Conservation (phyloP, 192 early-diverging fungal species). For the Geosiphon pyriformis region DNA sequence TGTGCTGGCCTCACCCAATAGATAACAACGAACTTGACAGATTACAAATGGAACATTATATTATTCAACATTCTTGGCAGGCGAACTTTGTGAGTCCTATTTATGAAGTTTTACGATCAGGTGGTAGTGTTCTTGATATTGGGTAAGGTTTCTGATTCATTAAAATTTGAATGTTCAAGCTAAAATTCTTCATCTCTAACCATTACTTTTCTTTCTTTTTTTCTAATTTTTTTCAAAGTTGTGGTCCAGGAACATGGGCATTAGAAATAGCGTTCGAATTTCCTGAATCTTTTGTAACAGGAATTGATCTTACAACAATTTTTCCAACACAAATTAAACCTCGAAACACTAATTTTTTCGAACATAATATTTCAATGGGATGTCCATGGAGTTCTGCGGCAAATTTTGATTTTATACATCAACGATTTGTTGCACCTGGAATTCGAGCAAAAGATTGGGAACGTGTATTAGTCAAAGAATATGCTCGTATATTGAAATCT, state of each 20-base stretch:
- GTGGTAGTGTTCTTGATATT: background rate
- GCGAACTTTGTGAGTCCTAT: background rate
- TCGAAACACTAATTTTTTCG: background rate
- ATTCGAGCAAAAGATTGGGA: background rate
- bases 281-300: background rate
- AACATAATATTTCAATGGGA: background rate
- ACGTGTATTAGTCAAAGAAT: conserved; percentile 26
- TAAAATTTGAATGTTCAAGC: background rate
- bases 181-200: too few species aligned
- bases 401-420: background rate
- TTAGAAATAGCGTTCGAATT: background rate
- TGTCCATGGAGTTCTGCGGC: background rate
- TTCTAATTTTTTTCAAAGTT: too few species aligned
- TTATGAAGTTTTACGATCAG: background rate
- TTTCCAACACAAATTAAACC: background rate
- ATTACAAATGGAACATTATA: background rate
- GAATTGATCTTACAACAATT: background rate
- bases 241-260: background rate
- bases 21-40: background rate
- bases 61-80: background rate
- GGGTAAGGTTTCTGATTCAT: background rate
- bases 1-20: background rate
- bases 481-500: conserved; percentile 31
- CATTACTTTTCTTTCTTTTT: too few species aligned
- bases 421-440: background rate